Conservation (phyloP, 495 filamentous ascomycete species). For the Baudoinia panamericana region DNA sequence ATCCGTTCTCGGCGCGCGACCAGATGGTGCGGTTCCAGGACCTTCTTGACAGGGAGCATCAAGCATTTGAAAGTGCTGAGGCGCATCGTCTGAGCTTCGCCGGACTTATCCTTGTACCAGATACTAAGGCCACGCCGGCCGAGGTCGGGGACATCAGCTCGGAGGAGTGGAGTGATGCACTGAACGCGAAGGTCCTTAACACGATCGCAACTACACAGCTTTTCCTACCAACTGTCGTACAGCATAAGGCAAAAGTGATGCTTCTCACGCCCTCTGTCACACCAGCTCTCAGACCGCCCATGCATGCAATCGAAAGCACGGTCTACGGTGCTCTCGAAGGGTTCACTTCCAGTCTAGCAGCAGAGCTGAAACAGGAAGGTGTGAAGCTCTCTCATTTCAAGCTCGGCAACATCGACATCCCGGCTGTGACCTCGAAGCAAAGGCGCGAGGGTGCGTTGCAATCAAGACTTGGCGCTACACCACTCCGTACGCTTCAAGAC, state of each 20-base stretch:
- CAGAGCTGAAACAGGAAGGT: constrained; percentile 57
- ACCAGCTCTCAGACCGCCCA: constrained; percentile 66
- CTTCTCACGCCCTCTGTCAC: constrained; percentile 78
- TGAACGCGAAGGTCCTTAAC: constrained; percentile 86
- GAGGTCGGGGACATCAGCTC: constrained; percentile 72
- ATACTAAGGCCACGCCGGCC: constrained; percentile 52
- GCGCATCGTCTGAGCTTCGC: constrained; percentile 61
- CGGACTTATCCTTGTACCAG: constrained; percentile 65
- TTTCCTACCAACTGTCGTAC: constrained; percentile 68
- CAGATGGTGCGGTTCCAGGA: constrained; percentile 52
- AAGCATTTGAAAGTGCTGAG: constrained; percentile 55
- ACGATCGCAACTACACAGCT: constrained; percentile 76
- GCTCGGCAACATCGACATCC: constrained; percentile 72
- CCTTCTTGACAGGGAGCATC: constrained; percentile 58
- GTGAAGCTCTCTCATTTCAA: constrained; percentile 72
- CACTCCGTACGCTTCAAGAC: constrained; percentile 62
- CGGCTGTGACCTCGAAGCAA: constrained; percentile 23
- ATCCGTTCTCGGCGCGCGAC: constrained; percentile 36
- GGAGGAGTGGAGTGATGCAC: constrained; percentile 69
- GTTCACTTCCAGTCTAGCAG: constrained; percentile 62
- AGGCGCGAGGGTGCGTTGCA: constrained; percentile 21
- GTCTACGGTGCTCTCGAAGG: constrained; percentile 64
- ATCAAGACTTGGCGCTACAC: constrained; percentile 43
- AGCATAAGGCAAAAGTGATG: constrained; percentile 44
- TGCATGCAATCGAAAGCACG: constrained; percentile 69